Evolutionary conservation across 2,329 filamentous ascomycete genomes (phyloP), one percentile per base, ranked within the genome.

Genomic region (Blastomyces parvus): DNA sequence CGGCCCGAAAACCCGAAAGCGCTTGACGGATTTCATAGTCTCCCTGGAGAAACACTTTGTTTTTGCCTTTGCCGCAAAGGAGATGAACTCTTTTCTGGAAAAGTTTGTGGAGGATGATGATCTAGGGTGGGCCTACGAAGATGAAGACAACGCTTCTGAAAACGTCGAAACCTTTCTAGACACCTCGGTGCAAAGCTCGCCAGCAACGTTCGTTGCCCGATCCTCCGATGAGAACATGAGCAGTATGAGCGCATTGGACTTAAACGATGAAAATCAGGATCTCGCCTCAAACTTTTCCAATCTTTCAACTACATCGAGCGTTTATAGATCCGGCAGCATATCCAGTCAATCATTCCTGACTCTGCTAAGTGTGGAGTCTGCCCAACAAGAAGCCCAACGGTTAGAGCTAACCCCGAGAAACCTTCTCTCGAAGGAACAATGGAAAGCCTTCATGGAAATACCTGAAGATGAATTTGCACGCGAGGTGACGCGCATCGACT

Each of bases 401-500:
- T 82, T 97, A 70, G 84, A 89, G 58, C 87, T 93, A 0, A 84
- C 84, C 50, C 84, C 86, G 0, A 86, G 83, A 46, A 79, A 88
- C 61, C 83, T 86, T 0, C 83, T 96, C 65, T 89, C 87, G 68
- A 97, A 97, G 74, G 81, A 88, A 52, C 89, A 94, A 65, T 99
- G 94, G 81, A 90, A 92, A 68, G 86, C 88, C 60, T 89, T 97
- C 68, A 96, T 97, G 87, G 89, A 90, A 44, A 88, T 88, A 30
- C 83, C 89, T 0, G 88, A 95, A 61, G 90, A 96, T 65, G 85
- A 91, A 59, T 88, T 97, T 68, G 93, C 93, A 19, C 87, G 88
- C 64, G 94, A 99, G 75, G 83, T 99, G 70, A 97, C 94, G 3
- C 84, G 93, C 65, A 96, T 99, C 62, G 94, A 99, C 77, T 97